Conservation (phyloP, 2,329 filamentous ascomycete species). For the Triangularia verruculosa region DNA sequence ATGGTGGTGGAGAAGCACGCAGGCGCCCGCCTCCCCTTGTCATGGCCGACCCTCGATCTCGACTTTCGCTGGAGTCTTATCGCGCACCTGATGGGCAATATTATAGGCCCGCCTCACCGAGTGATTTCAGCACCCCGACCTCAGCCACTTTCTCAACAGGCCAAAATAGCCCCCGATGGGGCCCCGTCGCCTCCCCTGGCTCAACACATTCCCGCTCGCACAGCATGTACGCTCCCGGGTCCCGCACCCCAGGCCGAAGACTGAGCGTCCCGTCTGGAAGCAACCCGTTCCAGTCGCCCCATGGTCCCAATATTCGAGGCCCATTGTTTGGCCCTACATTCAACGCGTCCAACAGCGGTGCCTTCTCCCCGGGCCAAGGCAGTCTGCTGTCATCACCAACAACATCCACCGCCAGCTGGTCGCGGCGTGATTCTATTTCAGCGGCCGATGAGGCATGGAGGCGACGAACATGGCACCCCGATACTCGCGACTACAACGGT, state of each 20-base stretch:
- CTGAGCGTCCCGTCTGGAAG: slow-evolving; percentile 76
- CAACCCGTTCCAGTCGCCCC: slow-evolving; percentile 70
- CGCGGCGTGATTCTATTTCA: slow-evolving; percentile 62
- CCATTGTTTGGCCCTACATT: slow-evolving; percentile 51
- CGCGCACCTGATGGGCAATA: slow-evolving; percentile 63
- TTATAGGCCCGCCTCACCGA: slow-evolving; percentile 66
- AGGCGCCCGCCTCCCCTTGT: slow-evolving; percentile 77
- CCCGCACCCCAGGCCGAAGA: slow-evolving; percentile 67
- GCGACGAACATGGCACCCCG: slow-evolving; percentile 87
- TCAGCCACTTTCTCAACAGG: slow-evolving; percentile 78
- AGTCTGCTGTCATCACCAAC: slow-evolving; percentile 65
- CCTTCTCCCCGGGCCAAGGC: slow-evolving; percentile 56
- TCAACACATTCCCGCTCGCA: slow-evolving; percentile 66
- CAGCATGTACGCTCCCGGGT: slow-evolving; percentile 67
- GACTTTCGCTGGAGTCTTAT: slow-evolving; percentile 67
- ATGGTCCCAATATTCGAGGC: slow-evolving; percentile 53
- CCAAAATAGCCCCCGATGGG: slow-evolving; percentile 73
- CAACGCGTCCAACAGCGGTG: slow-evolving; percentile 52
- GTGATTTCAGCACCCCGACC: slow-evolving; percentile 77
- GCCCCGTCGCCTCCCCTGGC: slow-evolving; percentile 69
- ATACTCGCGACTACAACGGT: slow-evolving; percentile 59
- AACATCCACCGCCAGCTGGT: slow-evolving; percentile 55
- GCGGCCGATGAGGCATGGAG: slow-evolving; percentile 73
- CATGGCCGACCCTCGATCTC: slow-evolving; percentile 70
- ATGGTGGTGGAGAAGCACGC: slow-evolving; percentile 64